Conservation (phyloP, 1,139 yeast species). For the Arxiozyma bovina region DNA sequence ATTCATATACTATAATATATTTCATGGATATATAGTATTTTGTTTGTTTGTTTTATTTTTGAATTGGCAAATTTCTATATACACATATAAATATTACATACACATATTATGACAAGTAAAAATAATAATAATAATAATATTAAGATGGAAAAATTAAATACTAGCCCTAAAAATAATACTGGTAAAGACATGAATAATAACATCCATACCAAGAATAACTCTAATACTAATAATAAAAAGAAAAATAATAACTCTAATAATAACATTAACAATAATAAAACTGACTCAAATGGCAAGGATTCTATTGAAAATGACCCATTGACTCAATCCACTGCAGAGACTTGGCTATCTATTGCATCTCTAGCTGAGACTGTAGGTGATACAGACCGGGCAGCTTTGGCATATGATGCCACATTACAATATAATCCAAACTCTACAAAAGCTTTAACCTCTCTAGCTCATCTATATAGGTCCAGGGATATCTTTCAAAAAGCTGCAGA, state of each 20-base stretch:
- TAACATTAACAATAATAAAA: background rate
- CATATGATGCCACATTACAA: slow-evolving; percentile 84
- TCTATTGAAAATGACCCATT: slow-evolving; percentile 28
- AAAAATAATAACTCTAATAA: background rate
- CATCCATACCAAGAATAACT: background rate
- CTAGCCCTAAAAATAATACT: background rate
- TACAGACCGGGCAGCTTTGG: slow-evolving; percentile 77
- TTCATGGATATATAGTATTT: background rate
- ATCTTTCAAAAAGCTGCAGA: slow-evolving; percentile 92
- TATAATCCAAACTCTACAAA: slow-evolving; percentile 81
- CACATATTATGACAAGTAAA: background rate
- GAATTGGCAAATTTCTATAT: background rate
- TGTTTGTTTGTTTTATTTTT: no score
- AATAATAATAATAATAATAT: background rate
- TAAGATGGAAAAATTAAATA: background rate
- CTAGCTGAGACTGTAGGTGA: slow-evolving; percentile 87
- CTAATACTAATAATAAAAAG: background rate
- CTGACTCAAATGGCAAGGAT: background rate
- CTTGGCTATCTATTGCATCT: slow-evolving; percentile 89
- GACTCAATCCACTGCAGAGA: slow-evolving; percentile 71
- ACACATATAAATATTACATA: background rate
- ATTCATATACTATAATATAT: background rate
- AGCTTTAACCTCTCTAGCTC: slow-evolving; percentile 78
- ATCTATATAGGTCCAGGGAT: slow-evolving; percentile 79
- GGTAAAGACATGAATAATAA: background rate